phyloP scores from a whole-genome alignment of 805 yeast species.

The Suhomyces sp. region DNA sequence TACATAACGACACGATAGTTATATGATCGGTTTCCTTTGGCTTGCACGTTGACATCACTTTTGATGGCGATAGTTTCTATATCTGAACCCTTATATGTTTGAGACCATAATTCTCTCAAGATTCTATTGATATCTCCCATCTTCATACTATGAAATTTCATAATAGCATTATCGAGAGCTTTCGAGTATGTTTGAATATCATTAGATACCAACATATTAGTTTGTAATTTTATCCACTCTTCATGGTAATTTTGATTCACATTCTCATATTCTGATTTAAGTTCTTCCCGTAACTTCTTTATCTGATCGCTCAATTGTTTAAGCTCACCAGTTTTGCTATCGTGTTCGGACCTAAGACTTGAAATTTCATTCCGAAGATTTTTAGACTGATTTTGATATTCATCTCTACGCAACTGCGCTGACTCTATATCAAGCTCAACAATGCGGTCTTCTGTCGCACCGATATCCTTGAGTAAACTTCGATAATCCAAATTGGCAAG shows the following conservation, averaged over 20 bases:
- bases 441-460: conserved; percentile 39
- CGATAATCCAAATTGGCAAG: conserved; percentile 63
- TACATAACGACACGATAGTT: conserved; percentile 95
- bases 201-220: conserved; percentile 70
- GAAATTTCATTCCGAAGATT: conserved; percentile 52
- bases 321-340: conserved; percentile 82
- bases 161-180: conserved; percentile 89
- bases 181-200: conserved; percentile 80
- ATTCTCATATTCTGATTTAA: conserved; percentile 67
- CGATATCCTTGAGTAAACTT: conserved; percentile 40
- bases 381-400: conserved; percentile 58
- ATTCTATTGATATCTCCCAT: conserved; percentile 91
- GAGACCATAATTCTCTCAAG: conserved; percentile 89
- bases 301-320: conserved; percentile 79
- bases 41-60: conserved; percentile 64
- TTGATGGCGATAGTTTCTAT: conserved; percentile 85
- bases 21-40: conserved; percentile 63
- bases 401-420: conserved; percentile 60
- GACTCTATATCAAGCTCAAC: conserved; percentile 47
- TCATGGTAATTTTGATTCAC: conserved; percentile 62
- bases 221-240: conserved; percentile 75
- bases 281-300: conserved; percentile 52
- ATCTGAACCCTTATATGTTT: conserved; percentile 92
- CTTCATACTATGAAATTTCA: conserved; percentile 86
- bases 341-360: conserved; percentile 57